phyloP scores from a whole-genome alignment of 148 eudicot species.

The Camellia japonica region DNA sequence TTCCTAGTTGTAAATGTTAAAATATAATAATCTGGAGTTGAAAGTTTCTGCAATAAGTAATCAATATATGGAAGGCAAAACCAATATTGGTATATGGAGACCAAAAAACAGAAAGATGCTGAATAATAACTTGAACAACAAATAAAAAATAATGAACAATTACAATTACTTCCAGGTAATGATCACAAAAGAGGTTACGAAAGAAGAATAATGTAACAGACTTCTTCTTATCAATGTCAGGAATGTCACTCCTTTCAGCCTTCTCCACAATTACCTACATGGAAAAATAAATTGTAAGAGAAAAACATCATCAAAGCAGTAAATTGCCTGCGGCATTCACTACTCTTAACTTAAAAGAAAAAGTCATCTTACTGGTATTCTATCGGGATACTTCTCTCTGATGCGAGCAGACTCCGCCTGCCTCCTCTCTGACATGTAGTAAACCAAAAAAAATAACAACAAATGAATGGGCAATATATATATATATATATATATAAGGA shows the following conservation, averaged over 20 bases:
- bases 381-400: constrained; percentile 59
- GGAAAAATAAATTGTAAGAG: constrained; percentile 5
- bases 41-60: background rate
- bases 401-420: constrained; percentile 51
- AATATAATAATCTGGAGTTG: background rate
- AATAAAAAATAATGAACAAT: background rate
- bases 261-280: constrained; percentile 61
- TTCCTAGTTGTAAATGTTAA: background rate
- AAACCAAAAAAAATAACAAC: background rate
- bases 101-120: background rate
- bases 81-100: background rate
- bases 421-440: constrained; percentile 36
- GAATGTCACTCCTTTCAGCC: constrained; percentile 52
- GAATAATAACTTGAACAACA: background rate
- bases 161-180: background rate
- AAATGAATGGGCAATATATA: background rate
- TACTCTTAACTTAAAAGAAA: background rate
- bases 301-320: background rate
- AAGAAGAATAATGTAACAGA: constrained; percentile 18
- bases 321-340: background rate
- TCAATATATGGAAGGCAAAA: background rate
- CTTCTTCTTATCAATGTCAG: constrained; percentile 67
- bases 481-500: background rate
- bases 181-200: background rate
- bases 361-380: constrained; percentile 48